Evolutionary conservation across 148 eudicot species (phyloP).

Genomic region (Rheum nobile): DNA sequence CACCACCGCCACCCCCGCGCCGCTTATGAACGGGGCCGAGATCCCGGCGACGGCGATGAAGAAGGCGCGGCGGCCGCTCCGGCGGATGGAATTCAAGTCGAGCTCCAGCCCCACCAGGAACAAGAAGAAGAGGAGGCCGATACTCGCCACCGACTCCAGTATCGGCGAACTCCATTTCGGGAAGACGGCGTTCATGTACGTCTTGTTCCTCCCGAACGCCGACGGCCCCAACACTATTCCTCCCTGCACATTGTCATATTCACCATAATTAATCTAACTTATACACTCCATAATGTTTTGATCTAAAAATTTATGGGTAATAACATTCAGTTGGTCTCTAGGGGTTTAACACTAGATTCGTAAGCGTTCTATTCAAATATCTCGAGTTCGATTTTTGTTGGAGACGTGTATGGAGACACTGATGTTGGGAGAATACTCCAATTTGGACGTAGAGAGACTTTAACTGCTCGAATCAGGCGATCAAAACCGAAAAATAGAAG

Average conservation of each 20-base stretch:
- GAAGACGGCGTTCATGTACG: constrained; percentile 18
- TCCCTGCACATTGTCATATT: constrained; percentile 20
- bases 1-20: constrained; percentile 20
- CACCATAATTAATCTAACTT: too few relatives aligned
- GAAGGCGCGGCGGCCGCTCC: constrained; percentile 24
- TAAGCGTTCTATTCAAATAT: too few relatives aligned
- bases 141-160: constrained; percentile 40
- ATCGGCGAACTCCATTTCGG: constrained; percentile 34
- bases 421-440: too few relatives aligned
- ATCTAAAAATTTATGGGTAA: too few relatives aligned
- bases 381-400: too few relatives aligned
- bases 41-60: constrained; percentile 33
- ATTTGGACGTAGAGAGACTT: too few relatives aligned
- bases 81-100: constrained; percentile 29
- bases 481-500: too few relatives aligned
- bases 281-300: too few relatives aligned
- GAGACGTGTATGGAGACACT: too few relatives aligned
- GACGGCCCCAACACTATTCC: constrained; percentile 52
- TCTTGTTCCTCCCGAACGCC: constrained; percentile 27
- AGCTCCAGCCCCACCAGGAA: constrained; percentile 42
- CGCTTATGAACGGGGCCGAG: constrained; percentile 31
- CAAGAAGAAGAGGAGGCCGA: constrained; percentile 39
- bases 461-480: too few relatives aligned
- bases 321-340: too few relatives aligned
- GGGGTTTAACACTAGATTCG: too few relatives aligned